Evolutionary conservation across 2,329 filamentous ascomycete species (phyloP).

Genomic region (Xylariaceae sp.): DNA sequence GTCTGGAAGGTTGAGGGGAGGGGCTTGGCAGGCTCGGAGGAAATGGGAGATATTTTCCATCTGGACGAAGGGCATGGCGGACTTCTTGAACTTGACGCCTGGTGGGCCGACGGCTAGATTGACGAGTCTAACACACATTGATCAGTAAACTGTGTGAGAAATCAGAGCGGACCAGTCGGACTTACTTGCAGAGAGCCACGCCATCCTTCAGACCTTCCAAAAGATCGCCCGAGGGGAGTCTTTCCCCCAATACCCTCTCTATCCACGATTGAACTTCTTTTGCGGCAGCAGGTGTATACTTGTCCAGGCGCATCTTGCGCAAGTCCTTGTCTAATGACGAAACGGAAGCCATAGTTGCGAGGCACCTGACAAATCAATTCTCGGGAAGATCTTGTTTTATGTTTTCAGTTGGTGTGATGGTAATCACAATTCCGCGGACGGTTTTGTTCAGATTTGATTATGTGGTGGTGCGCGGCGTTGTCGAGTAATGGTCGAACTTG

Average conservation of each 20-base stretch:
- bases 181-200: conserved; percentile 85
- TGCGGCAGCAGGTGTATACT: conserved; percentile 87
- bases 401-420: too few species aligned
- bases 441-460: too few species aligned
- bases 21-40: conserved; percentile 77
- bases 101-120: conserved; percentile 75
- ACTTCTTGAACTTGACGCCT: conserved; percentile 84
- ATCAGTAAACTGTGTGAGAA: not conserved
- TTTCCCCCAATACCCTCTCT: conserved; percentile 72
- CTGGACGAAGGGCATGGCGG: conserved; percentile 95
- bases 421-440: too few species aligned
- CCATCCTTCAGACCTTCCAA: conserved; percentile 87
- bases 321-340: conserved; percentile 92
- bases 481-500: too few species aligned
- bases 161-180: conserved; percentile 2
- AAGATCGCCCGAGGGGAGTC: conserved; percentile 68
- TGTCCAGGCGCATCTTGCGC: conserved; percentile 84
- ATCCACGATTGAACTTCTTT: conserved; percentile 85
- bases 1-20: conserved; percentile 80
- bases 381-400: conserved; percentile 1
- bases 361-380: not conserved
- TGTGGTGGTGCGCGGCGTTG: too few species aligned
- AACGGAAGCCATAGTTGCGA: conserved; percentile 75
- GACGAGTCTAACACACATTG: conserved; percentile 56
- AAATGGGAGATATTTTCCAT: conserved; percentile 99